Evolutionary conservation across 73 alveolate species (phyloP).

Genomic region (Tetrahymena elliotti): DNA sequence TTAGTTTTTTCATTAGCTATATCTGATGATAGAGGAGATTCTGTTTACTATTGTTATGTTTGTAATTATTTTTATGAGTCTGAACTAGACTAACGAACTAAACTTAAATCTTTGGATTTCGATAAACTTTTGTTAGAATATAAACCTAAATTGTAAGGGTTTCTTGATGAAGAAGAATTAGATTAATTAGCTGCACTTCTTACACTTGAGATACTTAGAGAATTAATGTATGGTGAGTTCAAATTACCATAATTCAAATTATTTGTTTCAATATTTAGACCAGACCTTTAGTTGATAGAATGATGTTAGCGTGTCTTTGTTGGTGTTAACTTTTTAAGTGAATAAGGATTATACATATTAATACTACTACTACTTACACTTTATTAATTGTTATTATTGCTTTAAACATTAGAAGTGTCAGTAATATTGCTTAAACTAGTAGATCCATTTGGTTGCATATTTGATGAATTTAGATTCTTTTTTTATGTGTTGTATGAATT

Average conservation of each 20-base stretch:
- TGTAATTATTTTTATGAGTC: background rate
- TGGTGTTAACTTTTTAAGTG: background rate
- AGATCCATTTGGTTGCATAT: background rate
- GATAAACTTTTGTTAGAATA: background rate
- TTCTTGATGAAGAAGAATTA: background rate
- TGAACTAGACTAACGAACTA: background rate
- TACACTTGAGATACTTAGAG: background rate
- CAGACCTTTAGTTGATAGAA: background rate
- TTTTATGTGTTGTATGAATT: background rate
- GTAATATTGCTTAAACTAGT: background rate
- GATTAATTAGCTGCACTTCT: background rate
- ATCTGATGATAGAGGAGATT: background rate
- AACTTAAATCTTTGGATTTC: background rate
- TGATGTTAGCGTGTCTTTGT: background rate
- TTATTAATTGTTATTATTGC: background rate
- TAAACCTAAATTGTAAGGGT: background rate
- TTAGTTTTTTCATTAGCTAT: background rate
- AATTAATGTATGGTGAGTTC: background rate
- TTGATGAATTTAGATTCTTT: background rate
- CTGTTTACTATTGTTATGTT: background rate
- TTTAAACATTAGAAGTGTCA: background rate
- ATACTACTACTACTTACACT: background rate
- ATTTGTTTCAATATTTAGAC: background rate
- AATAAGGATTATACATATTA: background rate
- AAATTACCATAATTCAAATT: background rate